Percentiles rank a stretch among this genome's conserved stretches.
Evolutionary conservation across 2,329 filamentous ascomycete species (phyloP).

Genomic region (Fusarium nelsonii): DNA sequence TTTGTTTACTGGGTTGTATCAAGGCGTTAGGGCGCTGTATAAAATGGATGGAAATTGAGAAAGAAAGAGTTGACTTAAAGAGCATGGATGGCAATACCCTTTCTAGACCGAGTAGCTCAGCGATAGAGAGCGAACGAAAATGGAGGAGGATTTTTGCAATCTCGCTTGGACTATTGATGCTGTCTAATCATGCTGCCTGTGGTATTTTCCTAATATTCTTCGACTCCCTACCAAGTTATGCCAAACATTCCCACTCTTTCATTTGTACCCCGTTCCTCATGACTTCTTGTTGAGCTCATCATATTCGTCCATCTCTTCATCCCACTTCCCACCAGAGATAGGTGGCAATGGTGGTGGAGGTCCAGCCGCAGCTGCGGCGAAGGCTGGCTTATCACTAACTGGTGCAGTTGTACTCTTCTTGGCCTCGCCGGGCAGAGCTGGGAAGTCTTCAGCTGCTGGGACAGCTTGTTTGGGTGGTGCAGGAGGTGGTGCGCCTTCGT

Average conservation of each 20-base stretch:
- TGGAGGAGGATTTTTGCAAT: constrained; percentile 34
- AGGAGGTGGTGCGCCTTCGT: constrained; percentile 40
- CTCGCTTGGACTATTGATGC: constrained; percentile 39
- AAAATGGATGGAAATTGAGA: constrained; percentile 33
- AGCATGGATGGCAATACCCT: constrained; percentile 44
- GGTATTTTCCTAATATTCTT: constrained; percentile 38
- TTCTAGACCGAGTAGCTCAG: constrained; percentile 34
- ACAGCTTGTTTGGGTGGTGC: constrained; percentile 43
- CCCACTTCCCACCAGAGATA: constrained; percentile 62
- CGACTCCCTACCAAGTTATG: constrained; percentile 10
- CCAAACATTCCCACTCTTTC: constrained; percentile 9
- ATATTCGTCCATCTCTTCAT: constrained; percentile 68
- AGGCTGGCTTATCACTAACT: constrained; percentile 44
- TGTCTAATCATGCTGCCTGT: constrained; percentile 43
- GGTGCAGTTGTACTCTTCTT: constrained; percentile 41
- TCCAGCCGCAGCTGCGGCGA: constrained; percentile 48
- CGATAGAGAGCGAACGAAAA: constrained; percentile 12
- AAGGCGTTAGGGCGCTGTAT: constrained; percentile 43
- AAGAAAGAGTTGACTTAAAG: constrained; percentile 9
- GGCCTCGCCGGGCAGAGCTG: constrained; percentile 51
- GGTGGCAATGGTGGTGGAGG: constrained; percentile 47
- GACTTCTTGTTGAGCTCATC: constrained; percentile 54
- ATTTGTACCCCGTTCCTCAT: constrained; percentile 1
- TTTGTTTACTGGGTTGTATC: constrained; percentile 14
- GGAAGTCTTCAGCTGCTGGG: constrained; percentile 53